Evolutionary conservation across 345 rosid species (phyloP).

Genomic region (Brassica juncea): DNA sequence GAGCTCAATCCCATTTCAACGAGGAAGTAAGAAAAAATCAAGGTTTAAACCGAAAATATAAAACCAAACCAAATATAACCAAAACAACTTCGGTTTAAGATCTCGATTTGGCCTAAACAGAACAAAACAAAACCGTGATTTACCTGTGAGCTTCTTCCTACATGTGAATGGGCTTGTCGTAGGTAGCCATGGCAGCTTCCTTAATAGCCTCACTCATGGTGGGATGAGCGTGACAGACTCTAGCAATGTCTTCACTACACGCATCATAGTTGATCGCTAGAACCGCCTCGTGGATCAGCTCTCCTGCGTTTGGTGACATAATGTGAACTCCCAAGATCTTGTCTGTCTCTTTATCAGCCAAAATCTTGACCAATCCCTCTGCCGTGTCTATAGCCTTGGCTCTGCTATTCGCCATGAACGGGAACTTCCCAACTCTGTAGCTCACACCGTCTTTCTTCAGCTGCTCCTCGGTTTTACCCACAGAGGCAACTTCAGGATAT

Average conservation of each 20-base stretch:
- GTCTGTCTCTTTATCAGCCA: constrained; percentile 96
- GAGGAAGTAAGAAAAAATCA: neutral
- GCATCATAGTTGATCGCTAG: constrained; percentile 88
- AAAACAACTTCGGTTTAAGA: neutral
- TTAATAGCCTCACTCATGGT: constrained; percentile 99
- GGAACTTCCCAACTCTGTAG: constrained; percentile 94
- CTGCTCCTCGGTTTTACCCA: constrained; percentile 98
- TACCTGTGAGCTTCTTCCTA: constrained; percentile 37
- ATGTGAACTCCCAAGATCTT: constrained; percentile 96
- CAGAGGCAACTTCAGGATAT: constrained; percentile 96
- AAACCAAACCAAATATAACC: constrained; percentile 15
- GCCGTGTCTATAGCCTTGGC: constrained; percentile 97
- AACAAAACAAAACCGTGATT: neutral
- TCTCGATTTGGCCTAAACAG: constrained; percentile 11
- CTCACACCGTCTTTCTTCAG: constrained; percentile 72
- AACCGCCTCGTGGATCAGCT: constrained; percentile 94
- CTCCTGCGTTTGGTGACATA: constrained; percentile 94
- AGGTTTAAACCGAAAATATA: neutral
- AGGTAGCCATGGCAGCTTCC: constrained; percentile 99
- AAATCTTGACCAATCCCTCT: constrained; percentile 87
- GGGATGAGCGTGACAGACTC: constrained; percentile 98
- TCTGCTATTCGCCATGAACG: constrained; percentile 95
- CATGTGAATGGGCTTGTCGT: constrained; percentile 98
- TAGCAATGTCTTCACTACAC: constrained; percentile 90
- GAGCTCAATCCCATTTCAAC: constrained; percentile 27